Evolutionary conservation across 345 rosid species (phyloP).

Genomic region (Pistacia integerrima): DNA sequence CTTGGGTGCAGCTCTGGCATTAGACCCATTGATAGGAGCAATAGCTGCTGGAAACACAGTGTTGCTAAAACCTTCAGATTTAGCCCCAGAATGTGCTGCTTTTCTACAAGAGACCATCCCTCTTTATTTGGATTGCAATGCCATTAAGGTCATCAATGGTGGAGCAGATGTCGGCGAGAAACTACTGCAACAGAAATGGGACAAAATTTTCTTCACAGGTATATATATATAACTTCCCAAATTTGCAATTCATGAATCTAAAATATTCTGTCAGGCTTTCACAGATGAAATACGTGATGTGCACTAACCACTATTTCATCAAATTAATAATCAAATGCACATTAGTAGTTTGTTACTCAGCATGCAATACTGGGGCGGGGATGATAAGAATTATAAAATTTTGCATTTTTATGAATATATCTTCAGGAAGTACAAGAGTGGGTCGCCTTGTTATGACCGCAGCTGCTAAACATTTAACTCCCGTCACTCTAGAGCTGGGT

Average conservation of each 20-base stretch:
- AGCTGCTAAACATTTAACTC: constrained; percentile 82
- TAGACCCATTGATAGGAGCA: constrained; percentile 91
- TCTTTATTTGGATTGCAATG: constrained; percentile 59
- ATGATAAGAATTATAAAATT: background rate
- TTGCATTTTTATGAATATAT: background rate
- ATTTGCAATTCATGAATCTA: background rate
- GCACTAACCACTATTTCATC: too few relatives aligned
- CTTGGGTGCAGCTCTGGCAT: constrained; percentile 55
- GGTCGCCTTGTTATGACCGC: constrained; percentile 73
- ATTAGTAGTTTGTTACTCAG: background rate
- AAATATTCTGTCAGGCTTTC: too few relatives aligned
- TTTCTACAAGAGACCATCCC: constrained; percentile 61
- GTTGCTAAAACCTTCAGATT: constrained; percentile 72
- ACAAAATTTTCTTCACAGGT: constrained; percentile 96
- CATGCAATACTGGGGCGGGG: background rate
- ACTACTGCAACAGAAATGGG: constrained; percentile 74
- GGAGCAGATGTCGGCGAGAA: constrained; percentile 54
- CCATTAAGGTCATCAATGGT: constrained; percentile 74
- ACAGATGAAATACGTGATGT: too few relatives aligned
- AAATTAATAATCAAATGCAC: background rate
- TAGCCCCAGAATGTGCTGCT: constrained; percentile 61
- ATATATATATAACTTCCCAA: constrained; percentile 33
- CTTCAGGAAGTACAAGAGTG: constrained; percentile 67
- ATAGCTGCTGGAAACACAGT: constrained; percentile 90
- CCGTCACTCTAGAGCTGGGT: constrained; percentile 87